Evolutionary conservation across 2,329 filamentous ascomycete genomes (phyloP), one percentile per base, ranked within the genome.

Genomic region (Parastagonospora nodorum): DNA sequence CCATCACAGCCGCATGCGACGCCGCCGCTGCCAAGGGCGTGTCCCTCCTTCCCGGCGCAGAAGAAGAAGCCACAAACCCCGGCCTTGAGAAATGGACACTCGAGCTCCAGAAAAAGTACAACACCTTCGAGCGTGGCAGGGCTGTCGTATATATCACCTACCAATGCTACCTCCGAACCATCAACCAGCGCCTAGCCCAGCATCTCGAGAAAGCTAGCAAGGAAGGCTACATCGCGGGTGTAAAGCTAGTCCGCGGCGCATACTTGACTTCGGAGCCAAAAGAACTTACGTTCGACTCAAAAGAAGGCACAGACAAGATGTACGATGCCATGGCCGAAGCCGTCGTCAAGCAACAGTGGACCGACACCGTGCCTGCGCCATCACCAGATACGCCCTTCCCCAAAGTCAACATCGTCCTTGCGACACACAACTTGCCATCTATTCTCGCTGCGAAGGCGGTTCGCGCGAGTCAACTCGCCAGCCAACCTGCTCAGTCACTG

Each of bases 1-100:
- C 89, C 11, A 89, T 96, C 55, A 83, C 89, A 59, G 79, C 84
- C 42, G 87, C 95, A 57, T 95, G 91, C 74, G 78, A 86, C 40
- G 82, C 88, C 12, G 91, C 91, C 0, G 80, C 84, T 2, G 77
- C 83, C 32, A 85, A 87, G 44, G 84, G 87, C 19, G 84, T 96
- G 2, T 82, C 84, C 2, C 80, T 97, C 1, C 83, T 96, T 2
- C 90, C 96, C 55, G 90, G 95, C 57, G 92, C 91, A 1, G 92
- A 97, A 74, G 90, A 96, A 72, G 86, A 87, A 49, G 82, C 84
- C 48, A 82, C 94, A 28, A 90, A 96, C 74, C 77, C 82, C 5
- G 90, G 90, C 7, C 93, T 95, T 54, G 88, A 94, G 69, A 82
- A 84, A 60, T 93, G 91, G 88, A 90, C 87, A 5, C 74, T 94